Evolutionary conservation across 768 basidiomycete genomes (phyloP).

Genomic region (Lactarius evosmus): DNA sequence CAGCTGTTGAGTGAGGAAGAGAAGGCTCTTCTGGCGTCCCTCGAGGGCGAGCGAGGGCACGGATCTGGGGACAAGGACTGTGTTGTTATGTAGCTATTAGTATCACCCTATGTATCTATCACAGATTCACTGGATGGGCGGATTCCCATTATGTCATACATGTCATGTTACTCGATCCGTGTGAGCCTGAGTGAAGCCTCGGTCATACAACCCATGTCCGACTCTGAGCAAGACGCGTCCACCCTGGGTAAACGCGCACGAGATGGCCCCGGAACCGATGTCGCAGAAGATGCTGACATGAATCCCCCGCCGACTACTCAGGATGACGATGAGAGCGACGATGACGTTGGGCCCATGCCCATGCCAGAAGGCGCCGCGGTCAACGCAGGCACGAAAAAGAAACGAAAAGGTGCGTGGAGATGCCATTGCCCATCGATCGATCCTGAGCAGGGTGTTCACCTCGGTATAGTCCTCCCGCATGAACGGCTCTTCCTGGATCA

Average conservation of each 20-base stretch:
- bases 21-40: conserved; percentile 54
- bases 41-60: conserved; percentile 44
- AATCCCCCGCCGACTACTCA: conserved; percentile 36
- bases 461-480: conserved; percentile 75
- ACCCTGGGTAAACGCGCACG: conserved; percentile 65
- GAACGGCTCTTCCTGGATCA: conserved; percentile 92
- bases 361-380: conserved; percentile 50
- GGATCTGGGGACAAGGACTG: conserved; percentile 45
- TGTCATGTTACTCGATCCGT: background rate
- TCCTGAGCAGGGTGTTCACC: background rate
- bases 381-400: conserved; percentile 56
- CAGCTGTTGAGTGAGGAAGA: conserved; percentile 63
- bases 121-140: background rate
- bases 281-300: conserved; percentile 31
- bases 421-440: background rate
- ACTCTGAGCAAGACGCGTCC: conserved; percentile 47
- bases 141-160: background rate
- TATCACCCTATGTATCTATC: no score
- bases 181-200: background rate
- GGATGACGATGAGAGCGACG: conserved; percentile 58
- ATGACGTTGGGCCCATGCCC: conserved; percentile 90
- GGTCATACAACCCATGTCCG: conserved; percentile 24
- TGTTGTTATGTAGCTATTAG: conserved; percentile 49
- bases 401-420: conserved; percentile 66
- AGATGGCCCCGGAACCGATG: conserved; percentile 33